Base-by-base conservation (phyloP, 2,329 filamentous ascomycete species). In the Curvularia spicifera region DNA sequence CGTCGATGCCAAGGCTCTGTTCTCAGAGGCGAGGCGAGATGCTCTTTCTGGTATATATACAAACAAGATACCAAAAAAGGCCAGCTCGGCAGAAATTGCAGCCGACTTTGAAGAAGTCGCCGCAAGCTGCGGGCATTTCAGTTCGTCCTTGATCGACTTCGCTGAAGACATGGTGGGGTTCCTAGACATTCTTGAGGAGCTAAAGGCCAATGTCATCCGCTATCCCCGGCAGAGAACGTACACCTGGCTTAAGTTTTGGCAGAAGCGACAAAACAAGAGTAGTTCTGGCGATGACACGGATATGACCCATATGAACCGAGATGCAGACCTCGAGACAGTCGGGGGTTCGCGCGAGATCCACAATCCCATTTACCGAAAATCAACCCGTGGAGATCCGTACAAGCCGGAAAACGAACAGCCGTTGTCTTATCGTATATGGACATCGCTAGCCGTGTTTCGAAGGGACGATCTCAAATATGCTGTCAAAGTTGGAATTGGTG, bases 91-190 rank as follows among this genome's bases (percentile, higher is more conserved):
- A 51, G 89, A 90, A 61, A 84, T 94, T 8, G 89, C 96, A 71
- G 95, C 94, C 2, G 95, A 98, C 75, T 93, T 97, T 56, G 95
- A 99, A 75, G 95, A 99, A 76, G 93, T 98, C 10, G 93, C 94
- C 40, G 94, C 95, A n/a, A 96, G 93, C 56, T 99, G 95, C 71
- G 94, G 95, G 0, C 93, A 98, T 77, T 99, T 98, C 73, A 94
- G 91, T 72, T 97, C 95, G 74, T 96, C 91, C 43, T 81, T 99
- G 26, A 86, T 95, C 62, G 91, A 95, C 66, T 94, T 98, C 71
- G 93, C 92, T 0, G 91, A 96, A 72, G 93, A 97, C 71, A 90
- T 96, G 79, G 87, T 91, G 64, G 85, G 85, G 12, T 95, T 96
- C 67, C 78, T 99, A 44, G 87, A 91, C 51, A 88, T 95, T 0